Percentiles rank a stretch among this genome's conserved stretches.
Conservation (phyloP, 2,329 filamentous ascomycete genomes). For the Neoarthrinium moseri region DNA sequence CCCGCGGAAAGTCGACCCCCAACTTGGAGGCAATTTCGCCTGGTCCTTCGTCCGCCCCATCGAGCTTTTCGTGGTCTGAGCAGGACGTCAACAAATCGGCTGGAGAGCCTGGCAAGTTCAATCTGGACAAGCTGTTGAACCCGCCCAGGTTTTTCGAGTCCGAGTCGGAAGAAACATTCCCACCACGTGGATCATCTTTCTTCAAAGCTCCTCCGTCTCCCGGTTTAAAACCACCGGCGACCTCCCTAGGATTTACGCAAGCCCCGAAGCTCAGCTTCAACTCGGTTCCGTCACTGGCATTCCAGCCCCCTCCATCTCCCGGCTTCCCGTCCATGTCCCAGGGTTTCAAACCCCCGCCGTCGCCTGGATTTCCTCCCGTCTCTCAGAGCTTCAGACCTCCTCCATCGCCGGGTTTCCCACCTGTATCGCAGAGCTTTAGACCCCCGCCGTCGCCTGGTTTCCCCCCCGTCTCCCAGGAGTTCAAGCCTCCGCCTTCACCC, state of each 20-base stretch:
- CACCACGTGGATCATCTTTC: constrained; percentile 26
- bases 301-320: constrained; percentile 7
- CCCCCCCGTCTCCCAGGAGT: constrained; percentile 20
- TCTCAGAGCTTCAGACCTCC: constrained; percentile 26
- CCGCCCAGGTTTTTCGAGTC: constrained; percentile 35
- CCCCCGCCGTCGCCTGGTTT: constrained; percentile 23
- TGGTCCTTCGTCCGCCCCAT: constrained; percentile 67
- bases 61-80: constrained; percentile 59
- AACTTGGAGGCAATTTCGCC: constrained; percentile 51
- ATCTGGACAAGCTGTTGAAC: constrained; percentile 31
- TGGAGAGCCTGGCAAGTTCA: constrained; percentile 39
- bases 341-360: constrained; percentile 21
- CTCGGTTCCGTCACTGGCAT: neutral
- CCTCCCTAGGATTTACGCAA: constrained; percentile 4
- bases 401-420: constrained; percentile 21
- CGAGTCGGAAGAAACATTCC: constrained; percentile 19
- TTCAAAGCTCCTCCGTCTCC: constrained; percentile 28
- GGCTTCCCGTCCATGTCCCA: constrained; percentile 4
- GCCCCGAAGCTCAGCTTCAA: neutral
- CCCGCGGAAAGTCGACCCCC: constrained; percentile 54
- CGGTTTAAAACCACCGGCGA: constrained; percentile 1
- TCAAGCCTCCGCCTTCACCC: constrained; percentile 41
- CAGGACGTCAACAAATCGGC: constrained; percentile 42
- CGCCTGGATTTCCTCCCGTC: constrained; percentile 22
- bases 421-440: constrained; percentile 23